Evolutionary conservation across 208 protist genomes (phyloP), one percentile per base, ranked within the genome.

Genomic region (Balamuthia mandrillaris): DNA sequence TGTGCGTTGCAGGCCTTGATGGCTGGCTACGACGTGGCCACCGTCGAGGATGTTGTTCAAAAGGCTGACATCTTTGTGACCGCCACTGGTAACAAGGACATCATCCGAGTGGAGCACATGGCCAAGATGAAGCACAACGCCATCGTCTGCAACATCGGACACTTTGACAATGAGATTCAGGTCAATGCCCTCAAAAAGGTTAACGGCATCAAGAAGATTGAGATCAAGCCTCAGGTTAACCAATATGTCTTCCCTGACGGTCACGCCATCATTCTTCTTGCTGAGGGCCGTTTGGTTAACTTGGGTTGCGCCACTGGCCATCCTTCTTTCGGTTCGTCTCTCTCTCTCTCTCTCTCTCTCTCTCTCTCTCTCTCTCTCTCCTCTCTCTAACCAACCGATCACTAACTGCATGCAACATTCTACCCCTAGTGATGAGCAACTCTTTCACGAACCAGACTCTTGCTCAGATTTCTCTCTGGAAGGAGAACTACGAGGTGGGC

Each of bases 141-240:
- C 78, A 99, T 99, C 89, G 96, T 99, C 70, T 98, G 97, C 94
- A 99, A 99, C 96, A 99, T 99, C 93, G 98, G 98, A 86, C 98
- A 99, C 94, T 99, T 99, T 88, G 98, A 99, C 94, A 98, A 97
- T 86, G 98, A 99, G 95, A 99, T 99, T 89, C 96, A 99, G 91
- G 97, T 99, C 68, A 91, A 89, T 49, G 97, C 94, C 91, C 93
- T 99, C 47, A 89, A 93, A 37, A 92, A 96, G 86, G 88, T 82
- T 33, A 94, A 96, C 88, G 96, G 95, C 56, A 94, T 96, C 86
- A 91, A 94, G 84, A 93, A 94, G 85, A 93, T 96, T 77, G 98
- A 98, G 92, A 98, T 99, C 90, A 99, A 99, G 94, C 97, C 97
- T 74, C 97, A 99, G 94, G 97, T 98, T 68, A 98, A 99, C 90